Evolutionary conservation across 169 alveolate species (phyloP).

Genomic region (Cytauxzoon felis): DNA sequence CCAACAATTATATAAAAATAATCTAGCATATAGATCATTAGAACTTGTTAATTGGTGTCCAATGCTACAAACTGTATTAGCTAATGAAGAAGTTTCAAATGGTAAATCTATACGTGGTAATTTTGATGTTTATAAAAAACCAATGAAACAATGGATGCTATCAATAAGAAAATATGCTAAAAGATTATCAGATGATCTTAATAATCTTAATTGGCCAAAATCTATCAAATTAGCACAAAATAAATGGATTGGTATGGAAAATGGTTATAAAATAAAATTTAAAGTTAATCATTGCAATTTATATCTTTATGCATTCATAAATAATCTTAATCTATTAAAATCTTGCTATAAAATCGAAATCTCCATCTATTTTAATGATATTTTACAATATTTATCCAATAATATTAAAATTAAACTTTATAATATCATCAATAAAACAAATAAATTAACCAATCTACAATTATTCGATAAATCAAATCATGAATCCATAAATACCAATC

Average conservation of each 20-base stretch:
- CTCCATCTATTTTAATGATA: not conserved
- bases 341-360: constrained; percentile 14
- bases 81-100: constrained; percentile 86
- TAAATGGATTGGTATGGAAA: constrained; percentile 85
- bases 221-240: constrained; percentile 79
- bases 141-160: constrained; percentile 82
- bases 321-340: not conserved
- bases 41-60: constrained; percentile 87
- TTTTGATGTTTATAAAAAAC: constrained; percentile 76
- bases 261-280: constrained; percentile 61
- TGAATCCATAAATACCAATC: constrained; percentile 14
- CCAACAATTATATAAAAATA: constrained; percentile 71
- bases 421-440: not conserved
- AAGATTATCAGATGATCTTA: constrained; percentile 72
- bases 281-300: not conserved
- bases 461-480: constrained; percentile 11
- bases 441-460: constrained; percentile 35
- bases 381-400: constrained; percentile 11
- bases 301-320: not conserved
- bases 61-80: constrained; percentile 80
- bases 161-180: constrained; percentile 81
- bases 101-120: constrained; percentile 86
- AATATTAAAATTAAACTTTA: not conserved
- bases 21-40: constrained; percentile 78
- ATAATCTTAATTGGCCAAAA: constrained; percentile 79